Percentiles rank a stretch among this genome's conserved stretches.
These are phyloP conservation scores for Fraxinus excelsior DNA, from an alignment of 257 asterid species.

Conservation along the genomic window DNA sequence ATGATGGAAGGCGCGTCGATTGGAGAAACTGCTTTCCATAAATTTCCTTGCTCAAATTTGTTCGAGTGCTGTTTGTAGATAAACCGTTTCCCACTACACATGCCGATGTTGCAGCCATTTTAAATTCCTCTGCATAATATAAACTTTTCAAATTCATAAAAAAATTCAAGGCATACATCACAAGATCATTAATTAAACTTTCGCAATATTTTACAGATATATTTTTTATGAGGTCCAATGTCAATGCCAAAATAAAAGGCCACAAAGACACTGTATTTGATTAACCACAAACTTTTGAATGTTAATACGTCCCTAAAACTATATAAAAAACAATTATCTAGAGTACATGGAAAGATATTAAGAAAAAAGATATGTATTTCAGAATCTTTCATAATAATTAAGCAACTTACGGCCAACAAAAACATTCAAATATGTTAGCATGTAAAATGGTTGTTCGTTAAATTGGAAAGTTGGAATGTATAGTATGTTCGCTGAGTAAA, in stretches of 20 bases:
- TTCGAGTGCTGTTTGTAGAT: constrained; percentile 38
- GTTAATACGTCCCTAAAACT: background rate
- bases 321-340: background rate
- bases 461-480: too few species aligned
- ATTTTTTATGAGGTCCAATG: background rate
- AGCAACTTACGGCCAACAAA: background rate
- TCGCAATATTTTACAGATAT: background rate
- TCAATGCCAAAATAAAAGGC: background rate
- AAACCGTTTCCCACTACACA: constrained; percentile 72
- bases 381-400: background rate
- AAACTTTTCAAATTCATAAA: background rate
- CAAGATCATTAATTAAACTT: background rate
- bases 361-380: too few species aligned
- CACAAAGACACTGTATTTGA: background rate
- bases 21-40: constrained; percentile 52
- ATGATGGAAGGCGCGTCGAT: constrained; percentile 54
- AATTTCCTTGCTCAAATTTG: constrained; percentile 54
- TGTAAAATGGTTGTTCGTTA: too few species aligned
- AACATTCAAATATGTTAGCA: too few species aligned
- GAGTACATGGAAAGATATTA: background rate
- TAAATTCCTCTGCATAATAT: constrained; percentile 26
- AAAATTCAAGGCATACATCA: constrained; percentile 6
- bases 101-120: constrained; percentile 49
- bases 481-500: too few species aligned
- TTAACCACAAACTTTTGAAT: background rate